These are phyloP conservation scores for Malassezia vespertilionis DNA, from an alignment of 1,284 basidiomycete species.

Conservation along the genomic window DNA sequence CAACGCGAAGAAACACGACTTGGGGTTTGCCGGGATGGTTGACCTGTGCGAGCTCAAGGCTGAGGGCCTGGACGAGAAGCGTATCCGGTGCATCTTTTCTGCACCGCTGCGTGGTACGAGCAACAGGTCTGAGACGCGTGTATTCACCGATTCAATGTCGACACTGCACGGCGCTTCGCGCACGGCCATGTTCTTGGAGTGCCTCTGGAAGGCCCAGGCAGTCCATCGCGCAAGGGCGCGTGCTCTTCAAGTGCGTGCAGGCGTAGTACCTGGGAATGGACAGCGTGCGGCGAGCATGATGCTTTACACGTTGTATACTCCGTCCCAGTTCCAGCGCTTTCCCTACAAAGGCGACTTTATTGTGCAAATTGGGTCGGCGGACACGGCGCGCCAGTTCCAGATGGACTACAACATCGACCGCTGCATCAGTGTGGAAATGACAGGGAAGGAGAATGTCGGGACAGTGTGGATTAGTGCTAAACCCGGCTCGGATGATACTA, in stretches of 20 bases:
- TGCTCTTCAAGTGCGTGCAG: slow-evolving; percentile 28
- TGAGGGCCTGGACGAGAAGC: not conserved
- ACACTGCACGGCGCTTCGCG: slow-evolving; percentile 31
- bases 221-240: slow-evolving; percentile 27
- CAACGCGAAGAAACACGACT: not conserved
- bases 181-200: slow-evolving; percentile 39
- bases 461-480: not conserved
- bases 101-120: slow-evolving; percentile 48
- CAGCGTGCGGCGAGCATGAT: not conserved
- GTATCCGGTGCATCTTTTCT: not conserved
- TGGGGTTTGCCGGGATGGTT: slow-evolving; percentile 8
- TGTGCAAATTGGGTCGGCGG: not conserved
- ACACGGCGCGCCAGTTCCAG: not conserved
- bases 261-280: slow-evolving; percentile 16
- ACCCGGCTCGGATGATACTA: not conserved
- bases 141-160: slow-evolving; percentile 71
- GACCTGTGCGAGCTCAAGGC: slow-evolving; percentile 3
- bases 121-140: slow-evolving; percentile 62
- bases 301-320: slow-evolving; percentile 11
- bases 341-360: not conserved
- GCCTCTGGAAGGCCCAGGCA: slow-evolving; percentile 41
- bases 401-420: not conserved
- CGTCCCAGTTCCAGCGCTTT: slow-evolving; percentile 12
- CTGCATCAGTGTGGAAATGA: not conserved
- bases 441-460: not conserved